Percentiles rank a stretch among this genome's conserved stretches.
Conservation (phyloP, 176 grass and related monocot genomes). For the Musa itinerans region DNA sequence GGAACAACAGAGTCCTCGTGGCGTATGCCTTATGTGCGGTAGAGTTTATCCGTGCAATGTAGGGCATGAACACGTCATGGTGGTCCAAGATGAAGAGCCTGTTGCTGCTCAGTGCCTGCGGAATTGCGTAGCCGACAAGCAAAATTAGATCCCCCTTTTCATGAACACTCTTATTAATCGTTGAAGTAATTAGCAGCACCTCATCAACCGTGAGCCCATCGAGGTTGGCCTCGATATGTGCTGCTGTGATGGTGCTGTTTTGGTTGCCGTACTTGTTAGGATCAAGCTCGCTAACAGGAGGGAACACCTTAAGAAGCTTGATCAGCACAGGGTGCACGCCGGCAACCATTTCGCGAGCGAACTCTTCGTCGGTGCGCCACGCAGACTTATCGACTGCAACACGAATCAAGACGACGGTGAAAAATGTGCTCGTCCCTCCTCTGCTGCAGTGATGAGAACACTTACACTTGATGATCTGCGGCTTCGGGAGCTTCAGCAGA, state of each 20-base stretch:
- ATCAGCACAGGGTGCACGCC: conserved; percentile 72
- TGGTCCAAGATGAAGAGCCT: conserved; percentile 73
- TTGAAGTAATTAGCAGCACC: conserved; percentile 5
- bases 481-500: conserved; percentile 41
- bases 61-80: conserved; percentile 78
- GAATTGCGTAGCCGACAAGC: too few relatives aligned
- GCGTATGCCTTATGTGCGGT: conserved; percentile 61
- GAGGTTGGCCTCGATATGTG: conserved; percentile 43
- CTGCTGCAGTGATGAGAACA: neutral
- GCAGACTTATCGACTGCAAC: conserved; percentile 33
- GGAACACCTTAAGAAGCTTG: conserved; percentile 56
- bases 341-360: conserved; percentile 73
- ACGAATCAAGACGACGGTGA: neutral
- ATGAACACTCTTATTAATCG: neutral
- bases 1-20: conserved; percentile 60
- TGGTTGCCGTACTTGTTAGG: conserved; percentile 63
- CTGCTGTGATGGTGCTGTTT: conserved; percentile 61
- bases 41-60: conserved; percentile 50
- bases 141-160: neutral
- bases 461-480: conserved; percentile 42
- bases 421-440: neutral
- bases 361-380: conserved; percentile 81
- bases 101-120: conserved; percentile 46
- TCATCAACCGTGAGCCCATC: conserved; percentile 44
- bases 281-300: conserved; percentile 62